phyloP scores from a whole-genome alignment of 441 rosid species.

The Lepidium campestre region DNA sequence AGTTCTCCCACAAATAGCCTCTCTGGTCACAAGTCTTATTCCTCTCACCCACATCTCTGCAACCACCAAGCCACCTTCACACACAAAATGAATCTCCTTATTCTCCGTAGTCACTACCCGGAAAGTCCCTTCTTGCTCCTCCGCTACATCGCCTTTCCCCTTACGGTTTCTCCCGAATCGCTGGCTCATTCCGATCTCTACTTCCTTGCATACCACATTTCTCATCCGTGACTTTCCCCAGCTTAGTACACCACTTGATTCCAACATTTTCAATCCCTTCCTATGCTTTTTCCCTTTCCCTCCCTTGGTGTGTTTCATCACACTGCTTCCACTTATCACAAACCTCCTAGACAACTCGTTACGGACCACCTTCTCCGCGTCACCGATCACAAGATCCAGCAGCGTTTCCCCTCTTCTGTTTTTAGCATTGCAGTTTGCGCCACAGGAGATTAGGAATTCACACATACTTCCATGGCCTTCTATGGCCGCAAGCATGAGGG shows the following conservation, averaged over 20 bases:
- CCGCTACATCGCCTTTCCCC: conserved; percentile 36
- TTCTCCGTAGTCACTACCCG: conserved; percentile 59
- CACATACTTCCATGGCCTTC: conserved; percentile 67
- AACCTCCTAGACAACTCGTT: conserved; percentile 66
- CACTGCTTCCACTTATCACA: conserved; percentile 48
- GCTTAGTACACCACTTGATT: conserved; percentile 44
- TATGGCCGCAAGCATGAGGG: conserved; percentile 94
- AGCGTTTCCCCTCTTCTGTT: conserved; percentile 67
- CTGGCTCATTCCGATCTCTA: conserved; percentile 54
- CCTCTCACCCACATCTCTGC: conserved; percentile 96
- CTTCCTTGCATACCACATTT: conserved; percentile 65
- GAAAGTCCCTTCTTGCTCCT: conserved; percentile 56
- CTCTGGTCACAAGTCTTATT: conserved; percentile 64
- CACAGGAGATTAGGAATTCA: conserved; percentile 51
- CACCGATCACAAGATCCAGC: conserved; percentile 50
- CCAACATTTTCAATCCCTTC: conserved; percentile 56
- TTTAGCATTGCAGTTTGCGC: conserved; percentile 57
- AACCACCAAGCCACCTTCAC: conserved; percentile 67
- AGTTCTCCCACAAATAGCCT: conserved; percentile 35
- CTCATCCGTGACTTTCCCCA: conserved; percentile 80
- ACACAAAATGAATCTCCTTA: conserved; percentile 78
- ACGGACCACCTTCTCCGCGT: conserved; percentile 48
- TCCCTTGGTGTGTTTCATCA: conserved; percentile 74
- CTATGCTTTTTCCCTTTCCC: conserved; percentile 72
- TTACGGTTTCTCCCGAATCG: conserved; percentile 43